phyloP scores from a whole-genome alignment of 192 early-diverging fungal species.

The Coemansia sp. region DNA sequence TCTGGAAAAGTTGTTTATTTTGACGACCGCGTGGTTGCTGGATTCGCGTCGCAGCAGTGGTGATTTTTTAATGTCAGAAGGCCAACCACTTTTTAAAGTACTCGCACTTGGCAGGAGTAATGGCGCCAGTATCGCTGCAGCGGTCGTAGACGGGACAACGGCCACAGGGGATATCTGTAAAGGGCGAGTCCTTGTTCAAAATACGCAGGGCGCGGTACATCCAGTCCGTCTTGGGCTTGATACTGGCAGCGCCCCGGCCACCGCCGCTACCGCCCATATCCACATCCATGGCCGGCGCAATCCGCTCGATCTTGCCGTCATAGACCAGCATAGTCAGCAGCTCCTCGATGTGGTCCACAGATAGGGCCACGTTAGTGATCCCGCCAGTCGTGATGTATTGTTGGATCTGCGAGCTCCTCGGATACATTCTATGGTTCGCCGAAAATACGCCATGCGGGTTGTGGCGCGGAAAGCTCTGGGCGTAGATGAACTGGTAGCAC shows the following conservation, averaged over 20 bases:
- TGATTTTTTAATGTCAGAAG: conserved; percentile 37
- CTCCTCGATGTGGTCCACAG: conserved; percentile 71
- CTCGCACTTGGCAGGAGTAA: conserved; percentile 77
- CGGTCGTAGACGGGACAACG: conserved; percentile 82
- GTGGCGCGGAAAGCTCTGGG: conserved; percentile 51
- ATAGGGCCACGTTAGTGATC: conserved; percentile 75
- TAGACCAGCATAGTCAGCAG: conserved; percentile 84
- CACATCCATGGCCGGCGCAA: conserved; percentile 58
- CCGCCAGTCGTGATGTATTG: conserved; percentile 71
- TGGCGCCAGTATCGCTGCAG: conserved; percentile 72
- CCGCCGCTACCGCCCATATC: conserved; percentile 62
- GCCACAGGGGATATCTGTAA: conserved; percentile 88
- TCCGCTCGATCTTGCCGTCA: conserved; percentile 81
- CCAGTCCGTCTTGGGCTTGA: conserved; percentile 59
- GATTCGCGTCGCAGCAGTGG: background rate
- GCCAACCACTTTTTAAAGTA: conserved; percentile 85
- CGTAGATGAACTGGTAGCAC: conserved; percentile 75
- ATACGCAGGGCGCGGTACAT: conserved; percentile 75
- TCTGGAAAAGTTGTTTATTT: background rate
- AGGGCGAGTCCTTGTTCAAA: conserved; percentile 56
- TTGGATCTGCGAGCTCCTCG: conserved; percentile 70
- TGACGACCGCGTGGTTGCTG: conserved; percentile 1
- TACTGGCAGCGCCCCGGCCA: conserved; percentile 57
- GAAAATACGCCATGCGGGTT: conserved; percentile 63
- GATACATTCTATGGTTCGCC: conserved; percentile 68